phyloP scores from a whole-genome alignment of 176 grass and related monocot species.

The Phragmites australis region DNA sequence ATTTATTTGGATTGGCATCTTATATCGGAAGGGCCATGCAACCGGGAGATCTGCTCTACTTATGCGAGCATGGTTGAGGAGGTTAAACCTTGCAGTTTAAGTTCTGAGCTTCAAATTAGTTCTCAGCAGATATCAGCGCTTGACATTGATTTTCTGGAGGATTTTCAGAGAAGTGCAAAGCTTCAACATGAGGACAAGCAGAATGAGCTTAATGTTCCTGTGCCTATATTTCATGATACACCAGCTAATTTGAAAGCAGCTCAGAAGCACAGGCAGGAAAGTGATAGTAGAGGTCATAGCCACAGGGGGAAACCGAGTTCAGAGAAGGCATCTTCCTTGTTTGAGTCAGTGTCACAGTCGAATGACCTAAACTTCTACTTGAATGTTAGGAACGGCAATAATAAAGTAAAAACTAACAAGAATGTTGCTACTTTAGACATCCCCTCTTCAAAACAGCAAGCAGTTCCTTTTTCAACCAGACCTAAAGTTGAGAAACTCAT shows the following conservation, averaged over 20 bases:
- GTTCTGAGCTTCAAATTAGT: slow-evolving; percentile 48
- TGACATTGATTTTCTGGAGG: slow-evolving; percentile 65
- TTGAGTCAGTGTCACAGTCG: slow-evolving; percentile 55
- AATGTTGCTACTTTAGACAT: slow-evolving; percentile 28
- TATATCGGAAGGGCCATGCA: slow-evolving; percentile 66
- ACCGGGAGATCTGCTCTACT: slow-evolving; percentile 63
- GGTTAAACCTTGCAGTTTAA: slow-evolving; percentile 50
- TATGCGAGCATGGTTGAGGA: slow-evolving; percentile 62
- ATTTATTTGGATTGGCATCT: slow-evolving; percentile 99
- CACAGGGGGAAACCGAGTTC: slow-evolving; percentile 32
- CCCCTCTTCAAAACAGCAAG: slow-evolving; percentile 46
- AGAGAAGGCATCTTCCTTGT: slow-evolving; percentile 54
- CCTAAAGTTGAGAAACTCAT: slow-evolving; percentile 40
- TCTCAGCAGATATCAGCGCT: slow-evolving; percentile 41
- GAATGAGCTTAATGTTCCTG: slow-evolving; percentile 32
- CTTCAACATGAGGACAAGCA: slow-evolving; percentile 40
- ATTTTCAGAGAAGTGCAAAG: slow-evolving; percentile 45
- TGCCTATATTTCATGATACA: slow-evolving; percentile 32
- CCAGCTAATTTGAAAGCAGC: slow-evolving; percentile 36
- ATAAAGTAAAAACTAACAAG: slow-evolving; percentile 29
- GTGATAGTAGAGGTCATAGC: slow-evolving; percentile 26
- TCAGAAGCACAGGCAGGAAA: slow-evolving; percentile 41
- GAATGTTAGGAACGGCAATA: slow-evolving; percentile 53
- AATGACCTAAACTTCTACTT: slow-evolving; percentile 71
- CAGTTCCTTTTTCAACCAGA: slow-evolving; percentile 30